A percentile compares a stretch with the other conserved stretches of the same genome.
phyloP scores from a whole-genome alignment of 108 stramenopile genomes.

The Cyclotella baltica region DNA sequence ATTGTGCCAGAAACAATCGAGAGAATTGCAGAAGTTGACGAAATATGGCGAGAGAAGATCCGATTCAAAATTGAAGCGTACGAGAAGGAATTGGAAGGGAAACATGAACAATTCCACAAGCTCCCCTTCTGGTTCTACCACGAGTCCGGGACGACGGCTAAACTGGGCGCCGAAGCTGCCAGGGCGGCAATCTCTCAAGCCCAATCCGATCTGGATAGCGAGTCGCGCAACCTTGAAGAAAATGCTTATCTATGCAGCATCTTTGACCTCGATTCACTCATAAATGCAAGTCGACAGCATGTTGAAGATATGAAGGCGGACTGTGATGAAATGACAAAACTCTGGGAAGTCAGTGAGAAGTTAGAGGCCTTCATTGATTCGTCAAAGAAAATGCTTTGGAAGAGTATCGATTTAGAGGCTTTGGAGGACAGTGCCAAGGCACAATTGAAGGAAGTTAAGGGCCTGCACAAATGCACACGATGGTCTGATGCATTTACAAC shows the following conservation, averaged over 20 bases:
- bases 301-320: conserved; percentile 44
- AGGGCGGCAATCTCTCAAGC: conserved; percentile 51
- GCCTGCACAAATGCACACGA: conserved; percentile 56
- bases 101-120: conserved; percentile 51
- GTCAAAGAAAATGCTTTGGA: conserved; percentile 66
- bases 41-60: conserved; percentile 65
- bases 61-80: conserved; percentile 69
- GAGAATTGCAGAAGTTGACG: conserved; percentile 64
- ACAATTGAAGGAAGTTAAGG: conserved; percentile 69
- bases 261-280: conserved; percentile 73
- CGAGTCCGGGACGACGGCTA: background rate
- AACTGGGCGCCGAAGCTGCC: conserved; percentile 23
- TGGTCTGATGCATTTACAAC: conserved; percentile 67
- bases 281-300: conserved; percentile 48
- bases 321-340: conserved; percentile 53
- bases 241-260: conserved; percentile 67
- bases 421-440: conserved; percentile 77
- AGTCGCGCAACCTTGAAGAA: conserved; percentile 48
- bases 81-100: conserved; percentile 50
- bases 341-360: conserved; percentile 70
- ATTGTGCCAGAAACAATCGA: conserved; percentile 58
- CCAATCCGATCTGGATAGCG: conserved; percentile 46
- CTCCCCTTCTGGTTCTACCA: conserved; percentile 59
- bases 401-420: conserved; percentile 61
- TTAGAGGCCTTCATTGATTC: conserved; percentile 58